phyloP scores from a whole-genome alignment of 805 yeast species.

The Wickerhamiella allomyrinae region DNA sequence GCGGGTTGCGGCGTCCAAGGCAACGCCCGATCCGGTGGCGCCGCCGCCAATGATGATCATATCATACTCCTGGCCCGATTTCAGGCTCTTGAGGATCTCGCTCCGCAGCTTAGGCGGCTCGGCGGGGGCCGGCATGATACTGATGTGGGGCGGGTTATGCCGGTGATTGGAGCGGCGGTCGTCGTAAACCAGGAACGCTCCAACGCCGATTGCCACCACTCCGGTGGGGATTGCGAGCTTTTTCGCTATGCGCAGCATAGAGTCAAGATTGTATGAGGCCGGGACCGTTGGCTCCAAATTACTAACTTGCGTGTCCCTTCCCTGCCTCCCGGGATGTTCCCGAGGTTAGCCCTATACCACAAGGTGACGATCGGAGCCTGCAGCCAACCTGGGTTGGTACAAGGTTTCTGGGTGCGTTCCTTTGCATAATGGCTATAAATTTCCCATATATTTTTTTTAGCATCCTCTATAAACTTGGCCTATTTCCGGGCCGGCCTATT shows the following conservation, averaged over 20 bases:
- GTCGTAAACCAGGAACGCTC: slow-evolving; percentile 17
- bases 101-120: slow-evolving; percentile 20
- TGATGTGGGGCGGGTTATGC: slow-evolving; percentile 17
- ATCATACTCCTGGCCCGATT: slow-evolving; percentile 44
- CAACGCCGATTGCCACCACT: slow-evolving; percentile 12
- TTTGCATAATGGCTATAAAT: too few relatives aligned
- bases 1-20: slow-evolving; percentile 79
- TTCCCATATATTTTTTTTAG: too few relatives aligned
- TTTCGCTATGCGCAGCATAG: slow-evolving; percentile 5
- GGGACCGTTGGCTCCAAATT: neutral
- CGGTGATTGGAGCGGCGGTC: slow-evolving; percentile 16
- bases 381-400: too few relatives aligned
- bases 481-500: too few relatives aligned
- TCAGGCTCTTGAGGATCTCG: slow-evolving; percentile 18
- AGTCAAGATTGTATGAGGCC: neutral
- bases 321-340: neutral
- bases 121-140: slow-evolving; percentile 16
- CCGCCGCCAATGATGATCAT: slow-evolving; percentile 91
- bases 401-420: too few relatives aligned
- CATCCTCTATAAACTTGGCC: too few relatives aligned
- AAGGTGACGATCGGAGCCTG: too few relatives aligned
- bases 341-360: neutral
- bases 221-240: slow-evolving; percentile 17
- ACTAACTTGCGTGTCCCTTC: neutral
- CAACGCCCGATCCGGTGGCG: slow-evolving; percentile 89